Evolutionary conservation across 768 basidiomycete species (phyloP).

Genomic region (Phylloporus sp.): DNA sequence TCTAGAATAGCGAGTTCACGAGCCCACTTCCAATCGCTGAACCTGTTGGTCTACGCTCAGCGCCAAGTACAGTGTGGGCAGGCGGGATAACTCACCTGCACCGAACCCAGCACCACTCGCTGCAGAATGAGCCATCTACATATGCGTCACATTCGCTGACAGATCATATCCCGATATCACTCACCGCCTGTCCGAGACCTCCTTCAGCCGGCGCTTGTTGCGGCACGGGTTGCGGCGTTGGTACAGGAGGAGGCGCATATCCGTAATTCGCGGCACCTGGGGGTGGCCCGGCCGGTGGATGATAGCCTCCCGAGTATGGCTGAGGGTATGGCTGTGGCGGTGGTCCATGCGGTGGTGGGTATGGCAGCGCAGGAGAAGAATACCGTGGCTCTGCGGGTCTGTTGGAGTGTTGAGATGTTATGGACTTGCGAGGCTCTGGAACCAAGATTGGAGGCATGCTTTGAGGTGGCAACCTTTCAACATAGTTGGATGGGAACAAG

Average conservation of each 20-base stretch:
- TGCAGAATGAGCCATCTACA: slow-evolving; percentile 31
- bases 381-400: slow-evolving; percentile 11
- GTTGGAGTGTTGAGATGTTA: slow-evolving; percentile 4
- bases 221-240: slow-evolving; percentile 35
- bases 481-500: slow-evolving; percentile 76
- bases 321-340: slow-evolving; percentile 18
- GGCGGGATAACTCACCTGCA: slow-evolving; percentile 34
- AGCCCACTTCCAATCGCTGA: slow-evolving; percentile 43
- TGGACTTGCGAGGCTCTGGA: slow-evolving; percentile 20
- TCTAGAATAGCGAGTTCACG: slow-evolving; percentile 46
- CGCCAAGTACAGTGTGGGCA: too few species aligned
- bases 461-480: slow-evolving; percentile 48
- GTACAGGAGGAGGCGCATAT: slow-evolving; percentile 30
- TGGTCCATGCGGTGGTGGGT: slow-evolving; percentile 11
- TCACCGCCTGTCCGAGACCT: slow-evolving; percentile 37
- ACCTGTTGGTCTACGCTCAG: slow-evolving; percentile 28
- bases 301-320: slow-evolving; percentile 5
- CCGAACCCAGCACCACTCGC: slow-evolving; percentile 47
- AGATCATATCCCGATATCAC: slow-evolving; percentile 3
- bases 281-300: slow-evolving; percentile 12
- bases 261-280: slow-evolving; percentile 9
- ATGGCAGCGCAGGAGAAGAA: slow-evolving; percentile 16
- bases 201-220: slow-evolving; percentile 34
- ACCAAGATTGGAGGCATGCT: slow-evolving; percentile 20
- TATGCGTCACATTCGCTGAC: background rate